Base-by-base conservation (phyloP, 805 yeast species). In the Ogataea glucozyma region DNA sequence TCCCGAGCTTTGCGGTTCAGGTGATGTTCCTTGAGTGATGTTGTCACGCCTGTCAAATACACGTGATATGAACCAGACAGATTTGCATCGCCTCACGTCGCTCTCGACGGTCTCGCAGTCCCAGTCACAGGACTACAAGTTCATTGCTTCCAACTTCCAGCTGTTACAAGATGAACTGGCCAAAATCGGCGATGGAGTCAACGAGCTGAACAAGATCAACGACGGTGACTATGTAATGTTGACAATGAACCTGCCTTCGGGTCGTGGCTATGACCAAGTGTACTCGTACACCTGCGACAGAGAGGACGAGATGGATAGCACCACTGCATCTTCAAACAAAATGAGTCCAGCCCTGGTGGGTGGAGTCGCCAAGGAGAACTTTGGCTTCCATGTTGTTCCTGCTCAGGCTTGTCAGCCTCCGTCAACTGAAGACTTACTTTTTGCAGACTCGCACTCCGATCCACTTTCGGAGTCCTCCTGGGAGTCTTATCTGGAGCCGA, bases 321-420 rank as follows among this genome's bases (percentile, higher is more conserved):
- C n/a, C n/a, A n/a, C n/a, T n/a, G n/a, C n/a, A n/a, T n/a, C n/a
- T n/a, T n/a, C n/a, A n/a, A n/a, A n/a, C n/a, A n/a, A n/a, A n/a
- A n/a, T n/a, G n/a, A n/a, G n/a, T n/a, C n/a, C n/a, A n/a, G n/a
- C n/a, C n/a, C n/a, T n/a, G n/a, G n/a, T n/a, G n/a, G n/a, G n/a
- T n/a, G n/a, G n/a, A n/a, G n/a, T 13, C 18, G 37, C 26, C 19
- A 30, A n/a, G 6, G 32, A 30, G 4, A 13, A 17, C 7, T 43
- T 43, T 12, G 54, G 54, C 1, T 52, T 44, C 24, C 50, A 51
- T n/a, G 30, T 54, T 31, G 45, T 48, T 13, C 57, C 58, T 7
- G 54, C 53, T 4, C 56, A 45, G 26, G 58, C 58, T 12, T 54
- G 58, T 26, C 32, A 43, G n/a, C 58, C 58, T 9, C 57, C 58